Percentiles rank a stretch among this genome's conserved stretches.
phyloP scores from a whole-genome alignment of 176 grass and related monocot species.

The Lolium perenne region DNA sequence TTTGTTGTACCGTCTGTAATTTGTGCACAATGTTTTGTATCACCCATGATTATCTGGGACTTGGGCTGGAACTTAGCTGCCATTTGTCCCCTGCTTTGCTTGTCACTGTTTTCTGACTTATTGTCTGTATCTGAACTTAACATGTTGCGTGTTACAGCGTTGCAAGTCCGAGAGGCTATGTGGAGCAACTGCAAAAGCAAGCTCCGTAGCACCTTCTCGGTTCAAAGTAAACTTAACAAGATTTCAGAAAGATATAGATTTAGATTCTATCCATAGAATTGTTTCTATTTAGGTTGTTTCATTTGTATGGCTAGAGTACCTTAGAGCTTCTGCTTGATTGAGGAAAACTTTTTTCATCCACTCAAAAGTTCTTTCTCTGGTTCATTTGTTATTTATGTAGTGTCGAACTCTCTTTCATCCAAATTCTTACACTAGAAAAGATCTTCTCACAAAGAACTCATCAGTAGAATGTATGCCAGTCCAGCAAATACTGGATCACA shows the following conservation, averaged over 20 bases:
- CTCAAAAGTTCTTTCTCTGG: background rate
- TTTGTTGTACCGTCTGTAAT: slow-evolving; percentile 7
- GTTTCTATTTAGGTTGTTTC: background rate
- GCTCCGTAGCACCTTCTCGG: background rate
- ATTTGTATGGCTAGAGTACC: background rate
- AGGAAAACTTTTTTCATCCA: background rate
- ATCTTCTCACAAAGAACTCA: background rate
- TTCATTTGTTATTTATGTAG: background rate
- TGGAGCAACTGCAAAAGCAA: background rate
- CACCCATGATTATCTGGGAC: background rate
- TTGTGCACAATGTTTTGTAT: slow-evolving; percentile 12
- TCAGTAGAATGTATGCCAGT: background rate
- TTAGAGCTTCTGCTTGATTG: background rate
- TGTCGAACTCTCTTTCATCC: background rate
- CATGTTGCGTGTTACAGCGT: background rate
- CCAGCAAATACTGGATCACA: background rate
- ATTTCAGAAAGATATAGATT: background rate
- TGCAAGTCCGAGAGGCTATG: background rate
- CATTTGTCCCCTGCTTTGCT: background rate
- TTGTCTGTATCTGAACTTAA: background rate
- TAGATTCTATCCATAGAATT: background rate
- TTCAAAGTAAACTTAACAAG: background rate
- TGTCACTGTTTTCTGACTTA: background rate
- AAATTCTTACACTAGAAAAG: background rate
- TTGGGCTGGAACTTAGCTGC: background rate